Evolutionary conservation across 768 basidiomycete genomes (phyloP).

Genomic region (Boletus bicolor): DNA sequence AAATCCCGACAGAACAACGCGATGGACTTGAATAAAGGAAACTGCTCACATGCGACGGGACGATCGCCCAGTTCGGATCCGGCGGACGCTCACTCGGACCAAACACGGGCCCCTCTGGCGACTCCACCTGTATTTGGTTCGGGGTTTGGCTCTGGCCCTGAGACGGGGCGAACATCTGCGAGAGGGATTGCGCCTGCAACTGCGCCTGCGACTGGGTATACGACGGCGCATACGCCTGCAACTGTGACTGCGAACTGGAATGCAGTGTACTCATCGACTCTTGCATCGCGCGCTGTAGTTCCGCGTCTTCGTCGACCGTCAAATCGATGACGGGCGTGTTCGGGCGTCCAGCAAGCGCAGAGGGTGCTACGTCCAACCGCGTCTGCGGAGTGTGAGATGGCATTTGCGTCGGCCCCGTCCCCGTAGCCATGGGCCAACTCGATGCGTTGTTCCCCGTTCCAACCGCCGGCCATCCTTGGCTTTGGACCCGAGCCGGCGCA

Average conservation of each 20-base stretch:
- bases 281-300: conserved; percentile 49
- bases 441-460: not conserved
- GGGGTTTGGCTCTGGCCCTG: not conserved
- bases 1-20: not conserved
- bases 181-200: not conserved
- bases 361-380: conserved; percentile 9
- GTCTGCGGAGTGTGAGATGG: conserved; percentile 5
- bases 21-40: not conserved
- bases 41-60: conserved; percentile 57
- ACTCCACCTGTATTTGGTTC: not conserved
- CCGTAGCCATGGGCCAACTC: conserved; percentile 2
- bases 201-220: conserved; percentile 14
- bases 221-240: conserved; percentile 14
- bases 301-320: conserved; percentile 53
- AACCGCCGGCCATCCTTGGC: conserved; percentile 7
- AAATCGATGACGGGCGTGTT: conserved; percentile 51
- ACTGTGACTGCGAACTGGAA: conserved; percentile 23
- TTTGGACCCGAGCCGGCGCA: conserved; percentile 6
- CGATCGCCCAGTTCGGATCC: conserved; percentile 67
- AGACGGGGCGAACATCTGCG: conserved; percentile 17
- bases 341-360: conserved; percentile 18
- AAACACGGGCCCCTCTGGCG: conserved; percentile 41
- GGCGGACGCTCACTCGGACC: conserved; percentile 60
- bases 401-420: not conserved
- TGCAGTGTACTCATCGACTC: conserved; percentile 47